Evolutionary conservation across 1,139 yeast genomes (phyloP).

Genomic region (Candida sp.): DNA sequence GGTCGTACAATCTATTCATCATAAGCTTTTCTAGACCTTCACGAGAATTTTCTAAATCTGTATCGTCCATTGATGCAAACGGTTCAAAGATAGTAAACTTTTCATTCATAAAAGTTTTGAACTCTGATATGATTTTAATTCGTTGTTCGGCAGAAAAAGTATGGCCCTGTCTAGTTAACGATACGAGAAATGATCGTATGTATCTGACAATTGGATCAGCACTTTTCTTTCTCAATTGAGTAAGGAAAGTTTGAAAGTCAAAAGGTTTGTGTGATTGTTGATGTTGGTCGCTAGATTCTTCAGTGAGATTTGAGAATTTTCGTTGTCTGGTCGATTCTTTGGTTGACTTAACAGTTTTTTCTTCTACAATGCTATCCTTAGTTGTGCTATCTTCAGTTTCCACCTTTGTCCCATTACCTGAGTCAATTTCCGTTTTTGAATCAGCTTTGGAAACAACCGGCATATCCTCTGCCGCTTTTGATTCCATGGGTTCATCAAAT

Average conservation of each 20-base stretch:
- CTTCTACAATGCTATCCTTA: slow-evolving; percentile 2
- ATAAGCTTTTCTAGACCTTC: slow-evolving; percentile 93
- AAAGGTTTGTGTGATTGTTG: slow-evolving; percentile 53
- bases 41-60: slow-evolving; percentile 64
- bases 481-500: slow-evolving; percentile 10
- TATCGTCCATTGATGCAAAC: slow-evolving; percentile 61
- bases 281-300: slow-evolving; percentile 26
- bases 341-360: not conserved
- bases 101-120: slow-evolving; percentile 64
- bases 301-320: too few relatives aligned
- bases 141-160: slow-evolving; percentile 76
- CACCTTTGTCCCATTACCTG: too few relatives aligned
- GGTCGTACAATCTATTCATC: slow-evolving; percentile 79
- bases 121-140: slow-evolving; percentile 69
- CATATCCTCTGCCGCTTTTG: not conserved
- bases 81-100: slow-evolving; percentile 72
- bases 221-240: slow-evolving; percentile 63
- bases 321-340: too few relatives aligned
- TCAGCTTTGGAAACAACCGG: slow-evolving; percentile 4
- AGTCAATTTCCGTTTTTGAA: not conserved
- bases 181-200: slow-evolving; percentile 73
- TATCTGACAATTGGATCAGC: slow-evolving; percentile 93
- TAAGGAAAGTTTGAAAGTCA: slow-evolving; percentile 80
- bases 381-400: slow-evolving; percentile 3
- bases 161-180: slow-evolving; percentile 61